phyloP scores from a whole-genome alignment of 2,329 filamentous ascomycete species.

The Penicillium janthinellum region DNA sequence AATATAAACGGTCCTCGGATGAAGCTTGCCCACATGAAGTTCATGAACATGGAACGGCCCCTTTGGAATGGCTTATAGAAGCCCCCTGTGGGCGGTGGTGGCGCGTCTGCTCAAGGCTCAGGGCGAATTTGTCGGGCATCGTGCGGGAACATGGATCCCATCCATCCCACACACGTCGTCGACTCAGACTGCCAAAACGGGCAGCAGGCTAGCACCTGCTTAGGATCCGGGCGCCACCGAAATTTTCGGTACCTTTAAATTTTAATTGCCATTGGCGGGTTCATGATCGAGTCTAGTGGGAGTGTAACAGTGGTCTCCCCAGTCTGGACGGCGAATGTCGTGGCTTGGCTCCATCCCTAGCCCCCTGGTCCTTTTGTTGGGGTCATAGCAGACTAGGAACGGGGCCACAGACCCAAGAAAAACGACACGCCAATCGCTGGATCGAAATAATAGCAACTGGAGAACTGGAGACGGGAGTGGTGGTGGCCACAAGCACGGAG shows the following conservation, averaged over 20 bases:
- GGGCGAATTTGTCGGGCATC: neutral
- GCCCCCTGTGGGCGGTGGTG: neutral
- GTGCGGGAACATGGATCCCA: neutral
- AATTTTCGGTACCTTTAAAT: neutral
- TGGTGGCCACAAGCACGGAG: neutral
- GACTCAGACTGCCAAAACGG: neutral
- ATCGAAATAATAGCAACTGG: neutral
- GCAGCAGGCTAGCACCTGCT: neutral
- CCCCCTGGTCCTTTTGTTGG: neutral
- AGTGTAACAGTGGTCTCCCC: conserved; percentile 19
- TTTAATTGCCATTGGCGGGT: conserved; percentile 15
- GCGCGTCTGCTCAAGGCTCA: neutral
- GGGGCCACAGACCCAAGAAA: neutral
- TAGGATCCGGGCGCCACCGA: neutral
- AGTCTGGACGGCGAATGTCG: neutral
- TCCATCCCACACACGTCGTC: neutral
- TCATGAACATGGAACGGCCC: neutral
- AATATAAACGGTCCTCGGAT: neutral
- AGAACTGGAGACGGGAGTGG: neutral
- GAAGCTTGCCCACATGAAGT: neutral
- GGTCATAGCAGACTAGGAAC: neutral
- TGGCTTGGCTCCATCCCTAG: neutral
- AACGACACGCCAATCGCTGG: neutral
- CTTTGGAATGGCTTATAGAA: neutral
- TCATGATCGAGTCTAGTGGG: conserved; percentile 30